Evolutionary conservation across 1,139 yeast genomes (phyloP).

Genomic region (Fermentozyma sake): DNA sequence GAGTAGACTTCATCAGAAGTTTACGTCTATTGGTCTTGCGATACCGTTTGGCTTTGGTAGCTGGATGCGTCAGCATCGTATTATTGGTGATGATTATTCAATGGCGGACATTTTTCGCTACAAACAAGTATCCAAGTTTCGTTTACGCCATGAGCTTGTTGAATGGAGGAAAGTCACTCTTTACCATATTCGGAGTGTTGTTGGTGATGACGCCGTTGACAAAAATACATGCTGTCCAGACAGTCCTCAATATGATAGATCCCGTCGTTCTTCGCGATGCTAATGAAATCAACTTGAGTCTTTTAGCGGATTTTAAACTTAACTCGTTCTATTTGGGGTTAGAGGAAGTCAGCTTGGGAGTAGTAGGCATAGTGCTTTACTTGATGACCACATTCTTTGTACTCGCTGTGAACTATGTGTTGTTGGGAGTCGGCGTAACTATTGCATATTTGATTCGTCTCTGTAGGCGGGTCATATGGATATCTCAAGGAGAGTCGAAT

Average conservation of each 20-base stretch:
- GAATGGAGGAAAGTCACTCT: constrained; percentile 21
- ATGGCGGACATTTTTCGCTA: constrained; percentile 29
- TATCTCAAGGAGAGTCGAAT: not conserved
- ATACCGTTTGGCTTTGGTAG: constrained; percentile 58
- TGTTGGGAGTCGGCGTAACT: constrained; percentile 9
- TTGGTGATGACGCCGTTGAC: constrained; percentile 39
- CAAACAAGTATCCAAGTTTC: constrained; percentile 49
- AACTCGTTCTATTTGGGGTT: constrained; percentile 60
- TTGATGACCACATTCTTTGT: constrained; percentile 36
- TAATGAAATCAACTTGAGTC: constrained; percentile 27
- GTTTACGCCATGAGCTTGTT: constrained; percentile 36
- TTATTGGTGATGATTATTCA: constrained; percentile 45
- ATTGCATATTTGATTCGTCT: constrained; percentile 4
- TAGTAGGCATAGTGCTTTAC: constrained; percentile 56
- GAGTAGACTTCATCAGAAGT: constrained; percentile 40
- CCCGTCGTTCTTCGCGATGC: constrained; percentile 47
- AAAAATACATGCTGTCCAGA: constrained; percentile 15
- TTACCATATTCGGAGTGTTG: constrained; percentile 12
- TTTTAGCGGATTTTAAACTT: constrained; percentile 19
- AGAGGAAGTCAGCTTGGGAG: constrained; percentile 52
- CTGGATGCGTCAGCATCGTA: constrained; percentile 51
- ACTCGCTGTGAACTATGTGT: constrained; percentile 9
- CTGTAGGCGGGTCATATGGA: too few relatives aligned
- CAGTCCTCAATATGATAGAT: constrained; percentile 39
- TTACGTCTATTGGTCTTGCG: constrained; percentile 55